Evolutionary conservation across 1,139 yeast species (phyloP).

Genomic region (Groenewaldozyma sp.): DNA sequence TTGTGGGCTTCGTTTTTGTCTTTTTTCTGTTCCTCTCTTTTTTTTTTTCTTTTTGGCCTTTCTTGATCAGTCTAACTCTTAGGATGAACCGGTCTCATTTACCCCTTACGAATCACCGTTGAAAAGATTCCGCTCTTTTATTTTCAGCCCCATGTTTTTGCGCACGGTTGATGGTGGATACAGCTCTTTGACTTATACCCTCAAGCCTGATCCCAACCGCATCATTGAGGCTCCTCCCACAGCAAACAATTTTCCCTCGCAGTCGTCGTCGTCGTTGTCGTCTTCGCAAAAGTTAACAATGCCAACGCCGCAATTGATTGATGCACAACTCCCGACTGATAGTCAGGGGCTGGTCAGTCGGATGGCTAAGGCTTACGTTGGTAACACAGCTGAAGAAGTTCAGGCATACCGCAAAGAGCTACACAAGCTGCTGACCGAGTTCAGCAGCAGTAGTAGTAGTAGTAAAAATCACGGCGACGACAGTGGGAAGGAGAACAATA

Average conservation of each 20-base stretch:
- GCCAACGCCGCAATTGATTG: too few species aligned
- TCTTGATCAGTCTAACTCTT: not conserved
- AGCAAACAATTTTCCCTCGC: slow-evolving; percentile 4
- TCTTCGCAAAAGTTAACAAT: too few species aligned
- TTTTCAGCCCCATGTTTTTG: slow-evolving; percentile 23
- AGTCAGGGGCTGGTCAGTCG: slow-evolving; percentile 16
- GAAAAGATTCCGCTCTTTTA: slow-evolving; percentile 21
- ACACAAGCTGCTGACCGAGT: slow-evolving; percentile 1
- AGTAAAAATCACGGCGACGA: not conserved
- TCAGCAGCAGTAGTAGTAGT: not conserved
- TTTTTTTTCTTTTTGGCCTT: not conserved
- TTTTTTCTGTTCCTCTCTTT: not conserved
- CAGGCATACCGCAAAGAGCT: slow-evolving; percentile 16
- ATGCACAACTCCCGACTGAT: too few species aligned
- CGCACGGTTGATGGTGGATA: slow-evolving; percentile 11
- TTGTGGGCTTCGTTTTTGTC: not conserved
- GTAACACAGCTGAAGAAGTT: slow-evolving; percentile 17
- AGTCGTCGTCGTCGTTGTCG: too few species aligned
- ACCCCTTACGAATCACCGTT: slow-evolving; percentile 24
- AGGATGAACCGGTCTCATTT: slow-evolving; percentile 15
- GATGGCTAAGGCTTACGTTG: slow-evolving; percentile 19
- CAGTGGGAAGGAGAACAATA: not conserved
- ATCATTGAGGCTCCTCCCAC: not conserved
- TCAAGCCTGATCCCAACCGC: not conserved
- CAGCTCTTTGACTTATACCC: not conserved